A percentile compares a stretch with the other conserved stretches of the same genome.
phyloP scores from a whole-genome alignment of 2,329 filamentous ascomycete species.

The Plenodomus lindquistii region DNA sequence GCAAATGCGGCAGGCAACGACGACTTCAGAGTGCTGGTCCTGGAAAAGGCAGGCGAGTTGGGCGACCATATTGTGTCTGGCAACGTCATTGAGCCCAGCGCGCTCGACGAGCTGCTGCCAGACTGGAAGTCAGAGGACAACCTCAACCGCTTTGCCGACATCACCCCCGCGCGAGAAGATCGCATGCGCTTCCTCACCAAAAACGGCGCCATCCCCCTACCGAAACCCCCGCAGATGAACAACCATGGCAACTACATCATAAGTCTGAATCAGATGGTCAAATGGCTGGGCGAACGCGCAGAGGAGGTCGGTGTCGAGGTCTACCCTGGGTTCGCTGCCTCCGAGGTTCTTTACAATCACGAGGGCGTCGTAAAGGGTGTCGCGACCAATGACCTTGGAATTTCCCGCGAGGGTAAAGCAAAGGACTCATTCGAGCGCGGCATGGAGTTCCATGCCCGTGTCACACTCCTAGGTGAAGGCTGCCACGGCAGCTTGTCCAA shows the following conservation, averaged over 20 bases:
- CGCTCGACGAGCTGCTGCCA: constrained; percentile 86
- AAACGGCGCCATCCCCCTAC: constrained; percentile 75
- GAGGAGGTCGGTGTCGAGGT: constrained; percentile 96
- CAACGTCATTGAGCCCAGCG: constrained; percentile 88
- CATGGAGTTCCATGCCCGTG: constrained; percentile 95
- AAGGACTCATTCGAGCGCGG: constrained; percentile 93
- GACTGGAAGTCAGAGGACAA: constrained; percentile 93
- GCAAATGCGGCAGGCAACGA: constrained; percentile 95
- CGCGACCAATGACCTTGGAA: constrained; percentile 91
- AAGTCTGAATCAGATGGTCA: constrained; percentile 90
- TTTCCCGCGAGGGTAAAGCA: constrained; percentile 77
- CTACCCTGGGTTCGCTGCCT: constrained; percentile 93
- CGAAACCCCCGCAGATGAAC: constrained; percentile 93
- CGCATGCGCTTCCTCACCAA: constrained; percentile 95
- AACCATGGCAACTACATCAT: constrained; percentile 98
- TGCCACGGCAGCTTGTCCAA: constrained; percentile 96
- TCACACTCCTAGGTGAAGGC: constrained; percentile 91
- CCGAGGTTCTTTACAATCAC: constrained; percentile 82
- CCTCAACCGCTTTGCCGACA: constrained; percentile 81
- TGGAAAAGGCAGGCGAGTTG: constrained; percentile 94
- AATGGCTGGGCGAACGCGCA: constrained; percentile 95
- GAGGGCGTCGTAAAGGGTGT: constrained; percentile 93
- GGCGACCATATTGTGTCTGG: constrained; percentile 95
- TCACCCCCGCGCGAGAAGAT: constrained; percentile 80
- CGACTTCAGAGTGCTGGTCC: constrained; percentile 86